Evolutionary conservation across 1,284 basidiomycete genomes (phyloP).

Genomic region (Rhizopogon parksii): DNA sequence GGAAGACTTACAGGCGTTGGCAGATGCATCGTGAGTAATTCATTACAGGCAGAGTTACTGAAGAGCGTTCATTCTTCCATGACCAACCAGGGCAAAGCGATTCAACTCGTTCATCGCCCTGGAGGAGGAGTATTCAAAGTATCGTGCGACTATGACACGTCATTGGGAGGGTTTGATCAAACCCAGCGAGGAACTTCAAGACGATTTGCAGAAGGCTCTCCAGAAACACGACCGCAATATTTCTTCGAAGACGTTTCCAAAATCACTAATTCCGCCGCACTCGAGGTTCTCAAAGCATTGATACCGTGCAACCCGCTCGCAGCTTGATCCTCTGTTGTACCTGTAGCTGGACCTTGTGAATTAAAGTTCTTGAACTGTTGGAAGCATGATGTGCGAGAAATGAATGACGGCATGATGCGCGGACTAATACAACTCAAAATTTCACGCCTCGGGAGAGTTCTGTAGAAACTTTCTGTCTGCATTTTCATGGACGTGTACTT

Average conservation of each 20-base stretch:
- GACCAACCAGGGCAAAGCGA: conserved; percentile 28
- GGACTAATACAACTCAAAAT: too few relatives aligned
- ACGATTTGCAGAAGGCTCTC: conserved; percentile 25
- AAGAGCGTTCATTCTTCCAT: conserved; percentile 1
- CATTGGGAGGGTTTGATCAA: conserved; percentile 32
- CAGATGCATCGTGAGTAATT: conserved; percentile 13
- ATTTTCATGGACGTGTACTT: too few relatives aligned
- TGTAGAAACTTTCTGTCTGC: too few relatives aligned
- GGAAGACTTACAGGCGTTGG: conserved; percentile 29
- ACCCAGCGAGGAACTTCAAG: conserved; percentile 24
- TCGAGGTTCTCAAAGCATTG: conserved; percentile 5
- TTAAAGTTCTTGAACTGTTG: not conserved
- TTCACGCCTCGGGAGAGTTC: too few relatives aligned
- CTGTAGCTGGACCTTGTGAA: not conserved
- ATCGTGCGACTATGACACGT: conserved; percentile 25
- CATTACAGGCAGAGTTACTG: not conserved
- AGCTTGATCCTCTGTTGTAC: not conserved
- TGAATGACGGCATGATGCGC: too few relatives aligned
- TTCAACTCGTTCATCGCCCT: conserved; percentile 36
- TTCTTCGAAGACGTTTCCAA: conserved; percentile 33
- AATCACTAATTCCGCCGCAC: conserved; percentile 23
- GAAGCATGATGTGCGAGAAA: too few relatives aligned
- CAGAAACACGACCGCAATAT: conserved; percentile 32
- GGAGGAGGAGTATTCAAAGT: conserved; percentile 36
- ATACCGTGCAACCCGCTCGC: not conserved